These are phyloP conservation scores for Carallia pectinifolia DNA, from an alignment of 345 rosid species.

Conservation along the genomic window DNA sequence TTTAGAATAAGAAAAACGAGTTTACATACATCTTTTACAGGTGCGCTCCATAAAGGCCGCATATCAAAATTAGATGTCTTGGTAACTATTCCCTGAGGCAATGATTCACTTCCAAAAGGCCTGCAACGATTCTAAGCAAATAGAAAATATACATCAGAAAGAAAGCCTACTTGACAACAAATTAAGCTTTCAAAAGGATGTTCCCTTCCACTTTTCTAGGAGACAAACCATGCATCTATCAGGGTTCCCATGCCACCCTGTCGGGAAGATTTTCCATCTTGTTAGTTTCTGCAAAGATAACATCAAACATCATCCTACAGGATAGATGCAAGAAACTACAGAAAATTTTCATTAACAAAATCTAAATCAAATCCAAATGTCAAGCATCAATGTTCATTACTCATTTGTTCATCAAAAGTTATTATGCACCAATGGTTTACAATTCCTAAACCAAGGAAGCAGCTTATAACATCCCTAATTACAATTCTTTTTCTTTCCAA, in stretches of 20 bases:
- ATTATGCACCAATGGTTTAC: neutral
- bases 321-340: neutral
- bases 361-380: neutral
- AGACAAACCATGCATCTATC: slow-evolving; percentile 62
- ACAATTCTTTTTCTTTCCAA: too few relatives aligned
- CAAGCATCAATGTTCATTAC: too few relatives aligned
- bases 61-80: slow-evolving; percentile 59
- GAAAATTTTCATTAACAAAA: neutral
- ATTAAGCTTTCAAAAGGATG: neutral
- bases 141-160: slow-evolving; percentile 10
- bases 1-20: neutral
- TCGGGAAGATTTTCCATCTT: slow-evolving; percentile 44
- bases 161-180: neutral
- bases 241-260: slow-evolving; percentile 29
- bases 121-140: slow-evolving; percentile 42
- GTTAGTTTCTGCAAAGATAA: slow-evolving; percentile 49
- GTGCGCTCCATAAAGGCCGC: slow-evolving; percentile 53
- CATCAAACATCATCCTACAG: slow-evolving; percentile 5
- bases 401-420: neutral
- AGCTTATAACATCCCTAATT: neutral
- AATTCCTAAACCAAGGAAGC: neutral
- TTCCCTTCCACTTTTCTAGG: neutral
- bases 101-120: slow-evolving; percentile 54
- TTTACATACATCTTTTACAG: slow-evolving; percentile 38
- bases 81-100: slow-evolving; percentile 65